Conservation (phyloP, 2,329 filamentous ascomycete genomes). For the Didymella sp. region DNA sequence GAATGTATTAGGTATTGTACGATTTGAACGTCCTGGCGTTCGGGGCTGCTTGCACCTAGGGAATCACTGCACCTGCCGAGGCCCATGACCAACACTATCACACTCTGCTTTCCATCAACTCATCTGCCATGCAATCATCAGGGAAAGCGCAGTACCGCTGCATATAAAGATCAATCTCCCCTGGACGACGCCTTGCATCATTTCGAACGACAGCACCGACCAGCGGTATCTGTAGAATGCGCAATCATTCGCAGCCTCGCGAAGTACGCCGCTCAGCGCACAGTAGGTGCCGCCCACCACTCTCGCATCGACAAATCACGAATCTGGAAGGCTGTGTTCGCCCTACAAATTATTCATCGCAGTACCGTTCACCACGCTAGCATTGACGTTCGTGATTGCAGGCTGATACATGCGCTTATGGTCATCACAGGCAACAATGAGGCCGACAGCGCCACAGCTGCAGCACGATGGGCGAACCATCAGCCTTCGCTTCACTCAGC, state of each 20-base stretch:
- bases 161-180: neutral
- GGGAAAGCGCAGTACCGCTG: neutral
- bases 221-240: neutral
- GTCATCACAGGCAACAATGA: conserved; percentile 10
- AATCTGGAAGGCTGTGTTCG: neutral
- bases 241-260: neutral
- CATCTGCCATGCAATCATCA: no score
- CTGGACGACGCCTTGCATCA: neutral
- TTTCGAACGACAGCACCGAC: neutral
- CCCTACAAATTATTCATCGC: neutral
- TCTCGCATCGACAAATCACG: neutral
- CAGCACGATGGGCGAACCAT: conserved; percentile 5
- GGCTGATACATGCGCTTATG: conserved; percentile 2
- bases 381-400: neutral
- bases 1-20: no score
- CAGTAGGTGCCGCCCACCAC: neutral
- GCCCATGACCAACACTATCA: no score
- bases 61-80: no score
- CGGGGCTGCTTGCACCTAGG: no score
- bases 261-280: neutral
- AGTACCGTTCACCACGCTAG: neutral
- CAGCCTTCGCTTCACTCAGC: conserved; percentile 11
- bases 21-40: no score
- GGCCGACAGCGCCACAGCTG: conserved; percentile 12
- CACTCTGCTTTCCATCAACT: no score